Conservation (phyloP, 2,329 filamentous ascomycete species). For the Mycosphaerella sp. region DNA sequence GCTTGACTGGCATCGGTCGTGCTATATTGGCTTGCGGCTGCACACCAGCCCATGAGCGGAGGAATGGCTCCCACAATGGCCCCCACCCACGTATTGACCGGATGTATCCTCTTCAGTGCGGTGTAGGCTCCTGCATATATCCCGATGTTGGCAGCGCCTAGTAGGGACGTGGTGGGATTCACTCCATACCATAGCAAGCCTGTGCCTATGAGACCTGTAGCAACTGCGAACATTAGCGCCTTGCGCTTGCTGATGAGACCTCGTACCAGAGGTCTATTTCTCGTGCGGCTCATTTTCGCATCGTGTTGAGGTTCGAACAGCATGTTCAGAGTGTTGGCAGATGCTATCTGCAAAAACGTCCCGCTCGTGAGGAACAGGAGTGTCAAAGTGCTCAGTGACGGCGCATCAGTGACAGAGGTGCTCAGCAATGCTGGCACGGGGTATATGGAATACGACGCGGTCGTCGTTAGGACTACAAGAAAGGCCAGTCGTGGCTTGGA, state of each 20-base stretch:
- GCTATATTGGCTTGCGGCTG: slow-evolving; percentile 81
- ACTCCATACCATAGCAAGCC: slow-evolving; percentile 78
- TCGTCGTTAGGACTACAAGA: slow-evolving; percentile 83
- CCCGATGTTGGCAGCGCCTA: slow-evolving; percentile 77
- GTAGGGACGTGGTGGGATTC: slow-evolving; percentile 83
- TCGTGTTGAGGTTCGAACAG: slow-evolving; percentile 87
- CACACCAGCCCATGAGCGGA: slow-evolving; percentile 96
- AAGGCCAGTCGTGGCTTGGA: slow-evolving; percentile 93
- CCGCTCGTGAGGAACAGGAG: slow-evolving; percentile 81
- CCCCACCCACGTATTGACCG: slow-evolving; percentile 90
- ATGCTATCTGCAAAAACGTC: slow-evolving; percentile 81
- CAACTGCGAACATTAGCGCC: slow-evolving; percentile 72
- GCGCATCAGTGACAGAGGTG: slow-evolving; percentile 58
- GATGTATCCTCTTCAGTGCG: slow-evolving; percentile 78
- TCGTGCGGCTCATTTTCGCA: slow-evolving; percentile 86
- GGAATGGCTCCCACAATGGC: slow-evolving; percentile 90
- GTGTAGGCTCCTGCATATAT: slow-evolving; percentile 93
- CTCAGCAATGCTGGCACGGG: slow-evolving; percentile 81
- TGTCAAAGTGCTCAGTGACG: slow-evolving; percentile 83
- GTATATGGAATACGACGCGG: slow-evolving; percentile 86
- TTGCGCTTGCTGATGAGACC: slow-evolving; percentile 64
- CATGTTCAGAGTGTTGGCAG: slow-evolving; percentile 95
- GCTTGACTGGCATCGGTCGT: slow-evolving; percentile 27
- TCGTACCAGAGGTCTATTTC: slow-evolving; percentile 81
- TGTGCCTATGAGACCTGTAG: slow-evolving; percentile 62